A percentile compares a stretch with the other conserved stretches of the same genome.
These are phyloP conservation scores for Fusarium sp. DNA, from an alignment of 2,329 filamentous ascomycete genomes.

Conservation along the genomic window DNA sequence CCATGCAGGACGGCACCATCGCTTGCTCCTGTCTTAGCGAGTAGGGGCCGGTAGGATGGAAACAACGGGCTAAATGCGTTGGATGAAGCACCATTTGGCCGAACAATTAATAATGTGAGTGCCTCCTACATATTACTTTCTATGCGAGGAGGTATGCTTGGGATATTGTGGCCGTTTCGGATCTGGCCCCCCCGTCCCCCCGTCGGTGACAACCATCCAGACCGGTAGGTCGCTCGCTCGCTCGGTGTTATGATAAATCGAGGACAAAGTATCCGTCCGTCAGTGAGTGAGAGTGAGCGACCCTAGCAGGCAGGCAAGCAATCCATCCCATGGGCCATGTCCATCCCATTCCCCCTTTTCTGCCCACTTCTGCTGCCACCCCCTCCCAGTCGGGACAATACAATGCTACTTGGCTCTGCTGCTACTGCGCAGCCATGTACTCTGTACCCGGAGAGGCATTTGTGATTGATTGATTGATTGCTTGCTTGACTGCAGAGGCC, in stretches of 20 bases:
- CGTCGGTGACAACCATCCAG: constrained; percentile 11
- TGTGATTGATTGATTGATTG: neutral
- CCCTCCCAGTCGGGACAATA: constrained; percentile 11
- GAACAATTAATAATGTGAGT: neutral
- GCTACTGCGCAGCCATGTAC: neutral
- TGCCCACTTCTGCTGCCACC: constrained; percentile 38
- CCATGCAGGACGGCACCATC: constrained; percentile 6
- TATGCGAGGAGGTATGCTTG: too few relatives aligned
- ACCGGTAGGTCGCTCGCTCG: constrained; percentile 1
- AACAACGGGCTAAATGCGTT: constrained; percentile 34
- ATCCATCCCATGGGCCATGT: constrained; percentile 29
- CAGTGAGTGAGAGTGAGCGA: neutral
- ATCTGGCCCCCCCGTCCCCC: constrained; percentile 22
- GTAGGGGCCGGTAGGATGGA: constrained; percentile 17
- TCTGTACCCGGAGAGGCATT: too few relatives aligned
- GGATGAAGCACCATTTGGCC: constrained; percentile 13
- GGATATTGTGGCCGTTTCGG: constrained; percentile 19
- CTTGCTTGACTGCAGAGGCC: constrained; percentile 14
- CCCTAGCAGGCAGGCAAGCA: constrained; percentile 38
- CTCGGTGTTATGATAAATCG: constrained; percentile 30
- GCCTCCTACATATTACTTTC: too few relatives aligned
- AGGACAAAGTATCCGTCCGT: constrained; percentile 13
- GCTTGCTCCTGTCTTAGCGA: constrained; percentile 25
- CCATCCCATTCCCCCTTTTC: constrained; percentile 40
- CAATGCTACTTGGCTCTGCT: constrained; percentile 10